Evolutionary conservation across 2,329 filamentous ascomycete species (phyloP), one percentile per base, ranked within the genome.

Genomic region (Penicillium sp.): DNA sequence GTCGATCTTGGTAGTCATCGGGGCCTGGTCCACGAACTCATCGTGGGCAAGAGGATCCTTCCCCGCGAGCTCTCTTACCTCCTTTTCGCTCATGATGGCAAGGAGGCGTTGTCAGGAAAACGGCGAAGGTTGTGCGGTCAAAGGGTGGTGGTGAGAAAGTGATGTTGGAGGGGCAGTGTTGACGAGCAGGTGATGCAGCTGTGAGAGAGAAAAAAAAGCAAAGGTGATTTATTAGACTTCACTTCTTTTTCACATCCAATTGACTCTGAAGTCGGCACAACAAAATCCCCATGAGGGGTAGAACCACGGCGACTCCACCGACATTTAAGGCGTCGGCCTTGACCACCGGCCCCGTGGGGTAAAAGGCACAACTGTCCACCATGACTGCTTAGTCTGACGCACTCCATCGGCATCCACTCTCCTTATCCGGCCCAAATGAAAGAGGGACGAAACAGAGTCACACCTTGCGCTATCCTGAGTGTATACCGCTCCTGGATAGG

Each of bases 51-150:
- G 42, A 35, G 57, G 52, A 8, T 43, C 63, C 33, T 53, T 11
- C 10, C 52, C 10, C 7, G 55, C 16, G n/a, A 48, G 16, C 3
- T 14, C 28, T 28, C 63, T 65, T 37, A 61, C 63, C 22, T 33
- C 28, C 19, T 65, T 65, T 40, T 63, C 63, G 25, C 48, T 35
- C 63, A 65, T 65, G 28, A 6, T 49, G 48, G 26, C 11, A 48
- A 43, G 6, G 37, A 38, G 37, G 14, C n/a, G 16, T 37, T 37
- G 0, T 37, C 4, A 14, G 4, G 35, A 8, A 28, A 28, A 19
- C n/a, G 30, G 42, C 16, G 28, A 51, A 22, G 6, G 19, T 33
- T 33, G 7, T 33, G 30, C 30, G 3, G 30, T 33, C 1, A 33
- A 33, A 33, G 11, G n/a, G 16, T 42, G 40, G 7, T 22, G 30